phyloP scores from a whole-genome alignment of 768 basidiomycete genomes.

The Cytidiella melzeri region DNA sequence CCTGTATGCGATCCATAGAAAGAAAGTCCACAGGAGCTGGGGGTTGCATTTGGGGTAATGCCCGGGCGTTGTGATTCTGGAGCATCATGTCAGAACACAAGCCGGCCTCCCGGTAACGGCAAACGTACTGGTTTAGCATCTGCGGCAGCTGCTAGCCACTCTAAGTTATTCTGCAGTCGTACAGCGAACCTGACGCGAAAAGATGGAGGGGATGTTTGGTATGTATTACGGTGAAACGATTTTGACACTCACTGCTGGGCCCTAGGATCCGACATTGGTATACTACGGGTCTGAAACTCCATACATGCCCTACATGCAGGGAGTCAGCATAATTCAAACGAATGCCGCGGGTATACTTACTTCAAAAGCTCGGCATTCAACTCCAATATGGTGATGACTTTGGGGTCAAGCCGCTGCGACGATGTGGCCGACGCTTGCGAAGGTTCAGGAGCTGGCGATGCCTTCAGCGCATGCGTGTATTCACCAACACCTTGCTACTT shows the following conservation, averaged over 20 bases:
- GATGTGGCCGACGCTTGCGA: not conserved
- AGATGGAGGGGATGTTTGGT: conserved; percentile 6
- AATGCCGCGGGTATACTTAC: conserved; percentile 31
- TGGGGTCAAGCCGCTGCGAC: conserved; percentile 31
- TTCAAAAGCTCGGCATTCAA: conserved; percentile 65
- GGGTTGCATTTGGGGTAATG: conserved; percentile 53
- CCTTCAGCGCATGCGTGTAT: not conserved
- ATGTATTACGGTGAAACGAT: not conserved
- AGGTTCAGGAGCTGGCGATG: conserved; percentile 9
- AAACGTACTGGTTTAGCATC: conserved; percentile 27
- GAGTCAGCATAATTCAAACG: not conserved
- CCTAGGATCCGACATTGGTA: conserved; percentile 40
- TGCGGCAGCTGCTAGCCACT: conserved; percentile 64
- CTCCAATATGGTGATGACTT: conserved; percentile 56
- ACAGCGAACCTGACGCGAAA: conserved; percentile 43
- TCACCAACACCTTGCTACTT: not conserved
- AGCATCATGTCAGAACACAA: too few species aligned
- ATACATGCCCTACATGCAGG: conserved; percentile 44
- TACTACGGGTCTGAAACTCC: conserved; percentile 51
- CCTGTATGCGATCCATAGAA: conserved; percentile 54
- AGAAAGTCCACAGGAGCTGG: conserved; percentile 45
- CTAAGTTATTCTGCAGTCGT: conserved; percentile 65
- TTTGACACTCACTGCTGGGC: conserved; percentile 61
- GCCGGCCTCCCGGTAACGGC: too few species aligned
- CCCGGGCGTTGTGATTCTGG: conserved; percentile 2